Evolutionary conservation across 2,329 filamentous ascomycete species (phyloP), one percentile per base, ranked within the genome.

Genomic region (Claviceps purpurea): DNA sequence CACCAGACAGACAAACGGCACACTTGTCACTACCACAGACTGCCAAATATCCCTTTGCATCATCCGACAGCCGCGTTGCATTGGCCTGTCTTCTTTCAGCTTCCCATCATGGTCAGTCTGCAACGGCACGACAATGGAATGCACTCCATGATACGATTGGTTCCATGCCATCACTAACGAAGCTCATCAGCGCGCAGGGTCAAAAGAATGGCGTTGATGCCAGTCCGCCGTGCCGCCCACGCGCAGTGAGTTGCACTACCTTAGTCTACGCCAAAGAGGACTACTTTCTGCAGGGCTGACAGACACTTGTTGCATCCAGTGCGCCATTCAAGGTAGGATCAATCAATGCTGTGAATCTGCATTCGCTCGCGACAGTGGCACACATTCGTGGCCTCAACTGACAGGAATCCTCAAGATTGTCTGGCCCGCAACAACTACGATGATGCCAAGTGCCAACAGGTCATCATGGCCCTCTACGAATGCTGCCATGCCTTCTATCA

Each of bases 401-500:
- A 50, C 54, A 26, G 54, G 30, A 18, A 18, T 52, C n/a, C 47
- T 16, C n/a, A 37, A 95, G 89, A 84, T 60, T 98, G 93, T 63
- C 74, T 98, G 56, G 81, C 79, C 47, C 91, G 83, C 68, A 90
- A 90, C 66, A 82, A 81, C 51, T 97, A 86, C 72, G 80, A 94
- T 55, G 89, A 97, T 69, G 81, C 81, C 44, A 94, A 83, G 63
- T 98, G 93, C 68, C 79, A 85, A 63, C 67, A 71, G 18, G 74
- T 89, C 62, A 78, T 98, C 52, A 84, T 91, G 65, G 87, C 89
- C 2, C 73, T 98, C 24, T 98, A 97, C 68, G 85, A 93, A 60
- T 98, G 93, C 70, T 98, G 93, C 68, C 83, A 90, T 62, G 78
- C 80, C 13, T 95, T 97, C 65, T 97, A 98, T 69, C 72, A 84